Evolutionary conservation across 1,284 basidiomycete genomes (phyloP), one percentile per base, ranked within the genome.

Genomic region (Tetrapyrgos nigripes): DNA sequence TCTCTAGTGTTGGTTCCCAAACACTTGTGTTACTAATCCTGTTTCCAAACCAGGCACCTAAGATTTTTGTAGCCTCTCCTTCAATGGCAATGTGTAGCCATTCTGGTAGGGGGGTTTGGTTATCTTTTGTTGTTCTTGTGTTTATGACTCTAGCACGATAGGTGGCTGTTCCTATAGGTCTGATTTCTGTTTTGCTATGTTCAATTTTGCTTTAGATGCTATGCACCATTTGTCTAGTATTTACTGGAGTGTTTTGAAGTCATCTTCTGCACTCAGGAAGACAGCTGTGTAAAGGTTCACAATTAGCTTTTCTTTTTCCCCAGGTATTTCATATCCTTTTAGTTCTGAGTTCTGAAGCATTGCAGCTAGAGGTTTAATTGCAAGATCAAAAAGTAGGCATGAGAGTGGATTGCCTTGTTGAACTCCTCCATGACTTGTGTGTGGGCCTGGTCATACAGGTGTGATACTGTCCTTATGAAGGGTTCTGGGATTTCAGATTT

Each of bases 331-430:
- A n/a, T n/a, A n/a, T n/a, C n/a, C n/a, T n/a, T n/a, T n/a, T n/a
- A n/a, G n/a, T n/a, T n/a, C n/a, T n/a, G n/a, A n/a, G n/a, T n/a
- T n/a, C n/a, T n/a, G n/a, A n/a, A n/a, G n/a, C n/a, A n/a, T n/a
- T n/a, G n/a, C n/a, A n/a, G n/a, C n/a, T n/a, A n/a, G n/a, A n/a
- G n/a, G n/a, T n/a, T n/a, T n/a, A n/a, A n/a, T n/a, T n/a, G n/a
- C n/a, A n/a, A n/a, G n/a, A n/a, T n/a, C 46, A 8, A 75, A 76
- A 0, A 76, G 64, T 0, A 76, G 62, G 55, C 71, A 74, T 0
- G 72, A 75, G 0, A 71, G 50, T 0, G 65, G 69, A 50, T 72
- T 64, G 0, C 65, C 68, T 44, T 74, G 69, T 5, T 66, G 0
- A 0, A 73, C 70, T 0, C 70, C 72, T 27, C 58, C 0, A 65